phyloP scores from a whole-genome alignment of 768 basidiomycete species.

The Pleurotus eryngii region DNA sequence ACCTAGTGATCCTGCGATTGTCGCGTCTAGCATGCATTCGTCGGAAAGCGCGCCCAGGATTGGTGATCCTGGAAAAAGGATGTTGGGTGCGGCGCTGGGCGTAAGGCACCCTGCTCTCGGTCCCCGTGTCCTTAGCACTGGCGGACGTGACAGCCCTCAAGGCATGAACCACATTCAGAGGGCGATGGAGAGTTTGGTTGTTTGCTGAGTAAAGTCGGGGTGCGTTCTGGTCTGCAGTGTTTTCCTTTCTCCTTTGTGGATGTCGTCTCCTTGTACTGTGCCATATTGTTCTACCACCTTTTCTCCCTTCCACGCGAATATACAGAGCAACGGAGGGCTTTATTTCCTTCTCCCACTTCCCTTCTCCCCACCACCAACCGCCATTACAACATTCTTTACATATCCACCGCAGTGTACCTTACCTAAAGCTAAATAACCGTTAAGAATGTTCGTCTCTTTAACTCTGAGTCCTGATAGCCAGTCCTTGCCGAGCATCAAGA shows the following conservation, averaged over 20 bases:
- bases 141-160: constrained; percentile 34
- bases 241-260: constrained; percentile 6
- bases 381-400: constrained; percentile 5
- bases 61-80: constrained; percentile 85
- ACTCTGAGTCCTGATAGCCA: too few species aligned
- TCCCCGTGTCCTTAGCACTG: constrained; percentile 52
- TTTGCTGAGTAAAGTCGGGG: constrained; percentile 57
- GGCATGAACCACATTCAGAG: constrained; percentile 67
- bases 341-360: neutral
- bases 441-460: too few species aligned
- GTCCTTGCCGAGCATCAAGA: neutral
- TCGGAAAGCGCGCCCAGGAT: constrained; percentile 58
- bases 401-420: neutral
- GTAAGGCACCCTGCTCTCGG: constrained; percentile 75
- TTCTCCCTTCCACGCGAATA: constrained; percentile 3
- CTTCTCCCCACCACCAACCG: neutral
- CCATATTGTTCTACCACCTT: neutral
- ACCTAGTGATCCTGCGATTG: constrained; percentile 65
- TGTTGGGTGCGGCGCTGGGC: constrained; percentile 84
- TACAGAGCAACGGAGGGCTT: constrained; percentile 7
- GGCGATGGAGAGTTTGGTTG: constrained; percentile 70
- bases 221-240: neutral
- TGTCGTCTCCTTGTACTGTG: neutral
- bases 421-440: too few species aligned
- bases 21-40: constrained; percentile 52